Evolutionary conservation across 2,329 filamentous ascomycete genomes (phyloP), one percentile per base, ranked within the genome.

Genomic region (Pseudocercospora crystallina): DNA sequence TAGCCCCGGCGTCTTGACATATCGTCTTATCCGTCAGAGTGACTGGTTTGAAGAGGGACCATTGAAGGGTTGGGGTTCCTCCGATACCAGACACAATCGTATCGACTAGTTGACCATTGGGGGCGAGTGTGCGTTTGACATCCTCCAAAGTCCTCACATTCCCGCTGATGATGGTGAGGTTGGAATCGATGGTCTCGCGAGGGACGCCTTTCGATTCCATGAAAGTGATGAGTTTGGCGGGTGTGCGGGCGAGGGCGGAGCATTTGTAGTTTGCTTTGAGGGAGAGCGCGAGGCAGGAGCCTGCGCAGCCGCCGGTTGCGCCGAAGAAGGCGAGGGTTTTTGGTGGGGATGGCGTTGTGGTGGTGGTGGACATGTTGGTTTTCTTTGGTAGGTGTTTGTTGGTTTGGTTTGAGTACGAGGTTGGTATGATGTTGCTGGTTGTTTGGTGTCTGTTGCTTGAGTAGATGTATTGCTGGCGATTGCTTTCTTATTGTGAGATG

Each of bases 261-360:
- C 72, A 75, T 49, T 66, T 65, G 61, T 76, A 69, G 39, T 73
- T 73, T 2, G 71, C 71, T 26, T 69, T 51, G n/a, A 59, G 51
- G 31, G 51, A 44, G 20, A 66, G 65, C 14, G 71, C 70, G 14
- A 81, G 74, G 35, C 72, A 71, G 20, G 70, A 62, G 37, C 73
- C 68, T 41, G 72, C 70, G 56, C 73, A 74, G 40, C 77, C 79
- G 44, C 76, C 76, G 15, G 77, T 80, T 26, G 77, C 76, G 44
- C 78, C 79, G 54, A 81, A 73, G 66, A 80, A 79, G 42, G 76
- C 75, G 49, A 79, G 61, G 34, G 71, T 74, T 42, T 56, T 54
- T 31, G 42, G 32, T 41, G 49, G 33, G 5, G 45, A 14, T 37
- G 50, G 38, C 40, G 44, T 49, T 46, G 49, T 46, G 26, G 39